phyloP scores from a whole-genome alignment of 2,329 filamentous ascomycete species.

The Colletotrichum eleusines region DNA sequence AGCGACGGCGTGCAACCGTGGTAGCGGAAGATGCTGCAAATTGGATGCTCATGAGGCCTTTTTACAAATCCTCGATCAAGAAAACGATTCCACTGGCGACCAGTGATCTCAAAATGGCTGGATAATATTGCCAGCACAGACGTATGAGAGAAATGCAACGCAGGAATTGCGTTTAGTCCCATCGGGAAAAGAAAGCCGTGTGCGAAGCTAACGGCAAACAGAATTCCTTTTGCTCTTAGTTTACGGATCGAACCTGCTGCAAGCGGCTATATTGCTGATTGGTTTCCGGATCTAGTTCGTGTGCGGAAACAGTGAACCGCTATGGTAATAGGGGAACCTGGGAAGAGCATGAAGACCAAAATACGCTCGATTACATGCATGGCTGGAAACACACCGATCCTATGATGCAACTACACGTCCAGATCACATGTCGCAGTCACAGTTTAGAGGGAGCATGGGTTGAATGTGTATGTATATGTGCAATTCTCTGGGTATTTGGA shows the following conservation, averaged over 20 bases:
- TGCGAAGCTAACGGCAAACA: neutral
- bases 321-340: neutral
- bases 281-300: neutral
- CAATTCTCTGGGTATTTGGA: too few relatives aligned
- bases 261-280: neutral
- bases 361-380: neutral
- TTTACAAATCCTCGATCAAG: neutral
- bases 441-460: neutral
- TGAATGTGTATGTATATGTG: neutral
- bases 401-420: neutral
- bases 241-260: slow-evolving; percentile 7
- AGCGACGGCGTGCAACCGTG: too few relatives aligned
- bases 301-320: neutral
- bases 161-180: neutral
- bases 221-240: neutral
- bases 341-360: neutral
- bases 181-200: neutral
- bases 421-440: neutral
- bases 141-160: too few relatives aligned
- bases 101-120: too few relatives aligned
- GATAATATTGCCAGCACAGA: too few relatives aligned
- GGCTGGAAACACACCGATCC: neutral
- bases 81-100: too few relatives aligned
- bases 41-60: neutral
- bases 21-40: neutral